Percentiles rank a stretch among this genome's conserved stretches.
Conservation (phyloP, 2,329 filamentous ascomycete genomes). For the Fusarium coicis region DNA sequence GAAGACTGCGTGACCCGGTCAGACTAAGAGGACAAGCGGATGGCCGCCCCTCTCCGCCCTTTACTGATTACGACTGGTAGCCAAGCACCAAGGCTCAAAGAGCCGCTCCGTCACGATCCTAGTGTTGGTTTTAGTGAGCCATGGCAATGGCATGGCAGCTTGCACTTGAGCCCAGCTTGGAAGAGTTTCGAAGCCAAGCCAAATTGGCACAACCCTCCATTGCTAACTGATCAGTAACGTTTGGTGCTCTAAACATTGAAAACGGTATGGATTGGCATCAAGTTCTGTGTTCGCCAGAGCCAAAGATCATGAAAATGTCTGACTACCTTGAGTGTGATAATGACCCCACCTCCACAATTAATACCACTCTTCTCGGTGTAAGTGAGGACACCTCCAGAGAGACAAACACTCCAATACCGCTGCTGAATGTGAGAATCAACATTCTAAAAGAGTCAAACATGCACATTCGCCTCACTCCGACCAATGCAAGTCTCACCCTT, state of each 20-base stretch:
- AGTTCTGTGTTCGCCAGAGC: not conserved
- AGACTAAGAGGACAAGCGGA: constrained; percentile 34
- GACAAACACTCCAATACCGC: not conserved
- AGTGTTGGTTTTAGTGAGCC: constrained; percentile 35
- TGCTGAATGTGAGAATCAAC: not conserved
- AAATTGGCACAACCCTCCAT: constrained; percentile 38
- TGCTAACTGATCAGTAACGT: constrained; percentile 20
- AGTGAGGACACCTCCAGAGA: not conserved
- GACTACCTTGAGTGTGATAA: not conserved
- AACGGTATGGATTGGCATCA: not conserved
- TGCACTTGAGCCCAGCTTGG: not conserved
- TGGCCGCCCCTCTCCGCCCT: constrained; percentile 32
- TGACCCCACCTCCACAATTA: constrained; percentile 5
- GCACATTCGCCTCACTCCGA: constrained; percentile 13
- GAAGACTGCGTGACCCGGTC: constrained; percentile 35
- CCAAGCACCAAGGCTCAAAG: constrained; percentile 39
- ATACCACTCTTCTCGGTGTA: not conserved
- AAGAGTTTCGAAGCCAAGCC: not conserved
- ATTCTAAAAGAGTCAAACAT: constrained; percentile 8
- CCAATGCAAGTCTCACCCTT: constrained; percentile 5
- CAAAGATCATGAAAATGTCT: constrained; percentile 9
- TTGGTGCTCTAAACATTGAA: constrained; percentile 12
- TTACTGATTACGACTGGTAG: constrained; percentile 29
- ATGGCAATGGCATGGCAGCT: constrained; percentile 2
- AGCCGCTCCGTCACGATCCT: constrained; percentile 46